Percentiles rank a stretch among this genome's conserved stretches.
These are phyloP conservation scores for Pseudonitzschia delicatissima DNA, from an alignment of 108 stramenopile genomes.

Conservation along the genomic window DNA sequence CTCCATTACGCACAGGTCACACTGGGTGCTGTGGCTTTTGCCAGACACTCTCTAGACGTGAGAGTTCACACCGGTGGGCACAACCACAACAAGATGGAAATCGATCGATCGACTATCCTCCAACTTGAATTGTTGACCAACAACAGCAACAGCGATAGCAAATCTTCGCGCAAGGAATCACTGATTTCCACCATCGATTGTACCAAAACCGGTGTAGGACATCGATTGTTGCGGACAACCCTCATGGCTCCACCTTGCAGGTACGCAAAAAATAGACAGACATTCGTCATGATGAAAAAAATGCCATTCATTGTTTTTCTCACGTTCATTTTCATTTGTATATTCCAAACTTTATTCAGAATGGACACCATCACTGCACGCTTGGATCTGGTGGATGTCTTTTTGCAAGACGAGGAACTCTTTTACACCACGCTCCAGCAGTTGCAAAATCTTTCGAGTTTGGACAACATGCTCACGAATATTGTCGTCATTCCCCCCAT, in stretches of 20 bases:
- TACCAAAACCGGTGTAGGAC: slow-evolving; percentile 86
- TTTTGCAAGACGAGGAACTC: slow-evolving; percentile 77
- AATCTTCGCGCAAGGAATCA: slow-evolving; percentile 37
- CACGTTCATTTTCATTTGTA: no score
- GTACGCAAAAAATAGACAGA: no score
- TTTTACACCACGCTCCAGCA: slow-evolving; percentile 84
- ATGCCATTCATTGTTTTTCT: not conserved
- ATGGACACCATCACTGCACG: slow-evolving; percentile 78
- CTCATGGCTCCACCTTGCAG: slow-evolving; percentile 78
- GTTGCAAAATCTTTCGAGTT: slow-evolving; percentile 68
- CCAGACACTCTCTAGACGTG: slow-evolving; percentile 50
- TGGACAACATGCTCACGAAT: slow-evolving; percentile 81
- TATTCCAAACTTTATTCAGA: no score
- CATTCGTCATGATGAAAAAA: no score
- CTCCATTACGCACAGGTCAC: slow-evolving; percentile 76
- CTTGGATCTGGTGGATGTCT: slow-evolving; percentile 82
- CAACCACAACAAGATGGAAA: slow-evolving; percentile 62
- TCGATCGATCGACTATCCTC: slow-evolving; percentile 73
- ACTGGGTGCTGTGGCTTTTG: slow-evolving; percentile 57
- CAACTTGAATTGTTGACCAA: slow-evolving; percentile 83
- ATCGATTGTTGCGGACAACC: slow-evolving; percentile 74
- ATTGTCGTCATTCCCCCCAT: slow-evolving; percentile 60
- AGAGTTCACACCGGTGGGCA: slow-evolving; percentile 65
- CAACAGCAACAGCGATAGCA: slow-evolving; percentile 39
- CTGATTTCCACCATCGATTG: slow-evolving; percentile 79